Evolutionary conservation across 139 green algal species (phyloP), one percentile per base, ranked within the genome.

Genomic region (Picochlorum costavermella): DNA sequence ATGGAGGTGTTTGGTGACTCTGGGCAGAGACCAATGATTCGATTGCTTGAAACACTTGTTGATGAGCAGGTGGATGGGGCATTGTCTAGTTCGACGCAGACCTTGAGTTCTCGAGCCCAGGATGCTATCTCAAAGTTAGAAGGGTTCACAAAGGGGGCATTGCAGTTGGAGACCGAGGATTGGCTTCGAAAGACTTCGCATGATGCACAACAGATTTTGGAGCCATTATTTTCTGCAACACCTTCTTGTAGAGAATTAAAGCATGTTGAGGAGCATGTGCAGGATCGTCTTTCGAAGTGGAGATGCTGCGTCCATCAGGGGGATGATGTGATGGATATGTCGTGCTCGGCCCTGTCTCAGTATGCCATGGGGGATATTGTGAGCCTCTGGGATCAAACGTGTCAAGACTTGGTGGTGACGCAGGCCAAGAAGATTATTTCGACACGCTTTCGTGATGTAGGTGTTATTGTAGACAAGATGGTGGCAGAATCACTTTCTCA

Each of bases 401-500:
- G 16, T 53, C 17, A 53, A 23, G 16, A 20, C n/a, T 40, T 40
- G 33, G 33, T 40, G 33, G 33, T 40, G 33, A 40, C 33, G 33
- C 33, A 40, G 33, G 33, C 33, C 33, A 40, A 40, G 0, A 40
- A 40, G 33, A 40, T 40, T 4, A 40, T 40, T 40, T 40, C 33
- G 0, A 40, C 33, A 13, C 33, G 33, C 33, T 40, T 40, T 40
- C 33, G 33, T 40, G 33, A 40, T 40, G 33, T 40, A 2, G 11
- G 33, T 40, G 33, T 12, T 40, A 40, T 40, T 40, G 33, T 40
- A 40, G 33, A 40, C 5, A 40, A 40, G 11, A 40, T 40, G 33
- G 11, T 8, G 30, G n/a, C 68, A 83, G 81, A 81, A 83, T 6
- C 65, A 40, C 5, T 40, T 40, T 40, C 33, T 40, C 33, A 40